Percentiles rank a stretch among this genome's conserved stretches.
Conservation (phyloP, 2,329 filamentous ascomycete species). For the Bipolaris bicolor region DNA sequence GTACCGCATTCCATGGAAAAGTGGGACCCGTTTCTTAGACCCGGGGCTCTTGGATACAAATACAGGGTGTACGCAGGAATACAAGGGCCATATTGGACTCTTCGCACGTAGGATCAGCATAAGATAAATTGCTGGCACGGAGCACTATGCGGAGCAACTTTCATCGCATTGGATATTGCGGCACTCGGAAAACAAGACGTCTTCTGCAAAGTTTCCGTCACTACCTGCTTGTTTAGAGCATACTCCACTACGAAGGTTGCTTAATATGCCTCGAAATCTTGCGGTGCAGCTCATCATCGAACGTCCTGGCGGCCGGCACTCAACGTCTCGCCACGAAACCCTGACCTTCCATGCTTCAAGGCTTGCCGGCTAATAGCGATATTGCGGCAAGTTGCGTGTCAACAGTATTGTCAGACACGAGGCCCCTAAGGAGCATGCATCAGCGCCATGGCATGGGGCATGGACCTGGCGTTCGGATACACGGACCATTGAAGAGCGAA, state of each 20-base stretch:
- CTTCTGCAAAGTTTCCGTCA: not conserved
- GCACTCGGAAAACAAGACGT: not conserved
- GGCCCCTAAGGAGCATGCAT: slow-evolving; percentile 1
- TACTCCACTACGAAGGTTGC: not conserved
- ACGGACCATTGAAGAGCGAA: slow-evolving; percentile 27
- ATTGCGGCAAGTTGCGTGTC: not conserved
- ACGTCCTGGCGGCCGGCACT: not conserved
- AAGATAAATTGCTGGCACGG: not conserved
- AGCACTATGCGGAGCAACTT: not conserved
- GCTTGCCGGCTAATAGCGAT: not conserved
- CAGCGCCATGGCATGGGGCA: slow-evolving; percentile 9
- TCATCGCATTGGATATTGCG: not conserved
- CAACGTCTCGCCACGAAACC: not conserved
- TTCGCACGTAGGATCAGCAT: not conserved
- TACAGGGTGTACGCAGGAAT: too few relatives aligned
- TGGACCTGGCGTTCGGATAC: slow-evolving; percentile 31
- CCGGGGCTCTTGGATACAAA: too few relatives aligned
- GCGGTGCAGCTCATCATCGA: slow-evolving; percentile 3
- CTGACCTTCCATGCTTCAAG: not conserved
- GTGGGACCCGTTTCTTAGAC: too few relatives aligned
- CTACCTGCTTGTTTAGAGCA: not conserved
- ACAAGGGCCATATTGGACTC: not conserved
- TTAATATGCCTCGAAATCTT: not conserved
- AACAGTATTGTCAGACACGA: not conserved
- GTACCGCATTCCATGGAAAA: not conserved